Conservation (phyloP, 768 basidiomycete species). For the Amanita phalloides region DNA sequence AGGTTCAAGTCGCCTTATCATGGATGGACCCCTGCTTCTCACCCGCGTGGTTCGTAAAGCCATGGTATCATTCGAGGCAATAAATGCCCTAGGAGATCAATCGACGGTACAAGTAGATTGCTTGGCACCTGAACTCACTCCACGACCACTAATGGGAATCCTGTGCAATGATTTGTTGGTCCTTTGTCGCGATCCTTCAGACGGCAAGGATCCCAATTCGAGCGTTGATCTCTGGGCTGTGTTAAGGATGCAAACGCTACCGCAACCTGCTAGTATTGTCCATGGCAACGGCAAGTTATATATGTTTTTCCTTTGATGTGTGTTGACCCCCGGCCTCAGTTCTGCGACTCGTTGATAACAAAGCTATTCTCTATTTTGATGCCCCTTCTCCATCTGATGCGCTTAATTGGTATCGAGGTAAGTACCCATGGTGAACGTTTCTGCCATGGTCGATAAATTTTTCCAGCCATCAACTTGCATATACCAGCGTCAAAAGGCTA, state of each 20-base stretch:
- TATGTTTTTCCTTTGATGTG: not conserved
- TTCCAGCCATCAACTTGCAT: conserved; percentile 76
- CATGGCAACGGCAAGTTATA: conserved; percentile 64
- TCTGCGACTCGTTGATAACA: conserved; percentile 84
- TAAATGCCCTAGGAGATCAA: conserved; percentile 67
- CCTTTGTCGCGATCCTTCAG: conserved; percentile 78
- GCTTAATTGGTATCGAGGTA: conserved; percentile 86
- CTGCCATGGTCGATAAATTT: not conserved
- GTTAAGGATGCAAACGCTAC: conserved; percentile 86
- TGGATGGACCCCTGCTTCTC: conserved; percentile 80
- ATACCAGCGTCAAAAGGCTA: conserved; percentile 76
- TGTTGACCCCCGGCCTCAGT: conserved; percentile 28
- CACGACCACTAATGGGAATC: conserved; percentile 68
- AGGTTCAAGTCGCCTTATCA: conserved; percentile 65
- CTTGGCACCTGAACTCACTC: conserved; percentile 77
- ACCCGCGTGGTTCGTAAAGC: conserved; percentile 89
- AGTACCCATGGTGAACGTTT: conserved; percentile 9
- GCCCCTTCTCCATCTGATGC: conserved; percentile 78
- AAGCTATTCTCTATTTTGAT: conserved; percentile 85
- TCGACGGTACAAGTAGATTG: conserved; percentile 85
- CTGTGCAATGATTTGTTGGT: conserved; percentile 92
- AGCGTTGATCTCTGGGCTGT: conserved; percentile 94
- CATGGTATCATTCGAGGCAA: conserved; percentile 69
- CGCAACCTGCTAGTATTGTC: conserved; percentile 83
- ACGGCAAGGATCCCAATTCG: conserved; percentile 64